A percentile compares a stretch with the other conserved stretches of the same genome.
Evolutionary conservation across 2,329 filamentous ascomycete species (phyloP).

Genomic region (Phialocephala sp.): DNA sequence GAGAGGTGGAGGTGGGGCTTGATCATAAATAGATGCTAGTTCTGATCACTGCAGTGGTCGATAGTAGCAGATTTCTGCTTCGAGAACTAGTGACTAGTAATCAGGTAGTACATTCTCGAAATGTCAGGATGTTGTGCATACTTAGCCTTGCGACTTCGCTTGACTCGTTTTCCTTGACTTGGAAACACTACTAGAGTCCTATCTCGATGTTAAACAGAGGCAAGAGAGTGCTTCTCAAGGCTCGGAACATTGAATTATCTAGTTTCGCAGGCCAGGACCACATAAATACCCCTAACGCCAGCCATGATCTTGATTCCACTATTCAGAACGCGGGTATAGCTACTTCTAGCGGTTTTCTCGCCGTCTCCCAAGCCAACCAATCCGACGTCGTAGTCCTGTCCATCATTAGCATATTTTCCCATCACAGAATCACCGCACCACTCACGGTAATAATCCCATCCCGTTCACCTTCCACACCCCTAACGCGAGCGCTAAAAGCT

Average conservation of each 20-base stretch:
- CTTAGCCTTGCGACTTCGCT: no score
- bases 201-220: no score
- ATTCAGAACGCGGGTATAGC: constrained; percentile 44
- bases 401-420: constrained; percentile 34
- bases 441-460: constrained; percentile 93
- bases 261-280: not conserved
- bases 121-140: no score
- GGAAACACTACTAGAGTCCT: no score
- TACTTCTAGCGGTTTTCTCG: constrained; percentile 42
- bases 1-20: no score
- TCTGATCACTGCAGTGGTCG: no score
- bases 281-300: constrained; percentile 2
- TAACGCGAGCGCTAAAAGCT: constrained; percentile 80
- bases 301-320: not conserved
- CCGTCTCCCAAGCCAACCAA: constrained; percentile 91
- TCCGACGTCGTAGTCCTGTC: constrained; percentile 89
- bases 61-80: no score
- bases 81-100: no score
- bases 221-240: not conserved
- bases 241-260: not conserved
- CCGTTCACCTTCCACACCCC: constrained; percentile 96
- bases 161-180: no score
- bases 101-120: no score
- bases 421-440: constrained; percentile 36
- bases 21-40: no score